phyloP scores from a whole-genome alignment of 345 rosid genomes.

The Eutrema japonicum region DNA sequence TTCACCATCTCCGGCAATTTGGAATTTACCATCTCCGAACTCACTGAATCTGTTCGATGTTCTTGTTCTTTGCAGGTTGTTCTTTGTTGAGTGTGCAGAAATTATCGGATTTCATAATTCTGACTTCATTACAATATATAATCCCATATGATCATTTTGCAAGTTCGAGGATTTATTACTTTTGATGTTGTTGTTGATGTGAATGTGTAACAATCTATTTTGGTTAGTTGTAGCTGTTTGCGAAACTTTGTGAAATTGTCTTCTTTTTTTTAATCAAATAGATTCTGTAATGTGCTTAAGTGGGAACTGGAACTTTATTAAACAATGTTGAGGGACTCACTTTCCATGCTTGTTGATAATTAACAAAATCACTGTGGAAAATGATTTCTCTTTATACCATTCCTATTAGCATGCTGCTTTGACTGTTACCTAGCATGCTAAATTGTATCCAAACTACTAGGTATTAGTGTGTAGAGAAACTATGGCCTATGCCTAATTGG shows the following conservation, averaged over 20 bases:
- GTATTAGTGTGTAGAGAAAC: conserved; percentile 2
- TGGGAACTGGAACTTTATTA: conserved; percentile 42
- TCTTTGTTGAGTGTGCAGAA: neutral
- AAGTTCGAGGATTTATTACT: conserved; percentile 2
- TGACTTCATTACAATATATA: neutral
- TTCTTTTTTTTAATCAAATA: conserved; percentile 5
- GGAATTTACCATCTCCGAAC: neutral
- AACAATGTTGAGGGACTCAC: conserved; percentile 27
- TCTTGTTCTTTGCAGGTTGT: neutral
- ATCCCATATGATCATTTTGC: neutral
- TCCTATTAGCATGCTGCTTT: conserved; percentile 23
- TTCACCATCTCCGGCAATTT: conserved; percentile 5
- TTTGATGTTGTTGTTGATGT: conserved; percentile 11
- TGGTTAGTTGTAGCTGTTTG: neutral
- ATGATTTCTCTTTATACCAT: neutral
- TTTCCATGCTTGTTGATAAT: conserved; percentile 28
- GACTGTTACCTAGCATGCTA: conserved; percentile 23
- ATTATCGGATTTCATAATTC: neutral
- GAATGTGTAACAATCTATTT: conserved; percentile 11
- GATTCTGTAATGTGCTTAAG: conserved; percentile 37
- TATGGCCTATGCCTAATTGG: conserved; percentile 1
- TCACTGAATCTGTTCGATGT: neutral
- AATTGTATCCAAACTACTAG: neutral
- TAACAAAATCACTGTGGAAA: conserved; percentile 27
- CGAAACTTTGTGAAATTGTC: conserved; percentile 18